These are phyloP conservation scores for Rachicladosporium sp. DNA, from an alignment of 2,329 filamentous ascomycete genomes.

Conservation along the genomic window DNA sequence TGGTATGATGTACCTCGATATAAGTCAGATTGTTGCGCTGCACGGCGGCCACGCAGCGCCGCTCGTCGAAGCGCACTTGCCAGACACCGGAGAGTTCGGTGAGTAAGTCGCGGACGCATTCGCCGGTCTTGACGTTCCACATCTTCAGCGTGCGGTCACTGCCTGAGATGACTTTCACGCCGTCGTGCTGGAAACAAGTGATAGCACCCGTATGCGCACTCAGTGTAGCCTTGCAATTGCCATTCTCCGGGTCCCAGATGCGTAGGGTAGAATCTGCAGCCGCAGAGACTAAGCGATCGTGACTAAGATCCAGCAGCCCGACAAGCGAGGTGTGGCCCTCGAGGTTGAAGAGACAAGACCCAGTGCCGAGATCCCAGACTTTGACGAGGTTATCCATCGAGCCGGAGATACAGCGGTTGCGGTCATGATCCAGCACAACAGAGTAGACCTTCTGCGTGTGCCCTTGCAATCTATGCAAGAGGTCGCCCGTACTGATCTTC, in stretches of 20 bases:
- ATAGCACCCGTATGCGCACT: conserved; percentile 94
- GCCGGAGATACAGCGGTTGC: conserved; percentile 91
- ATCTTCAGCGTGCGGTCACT: conserved; percentile 95
- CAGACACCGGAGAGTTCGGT: conserved; percentile 94
- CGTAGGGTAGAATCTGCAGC: conserved; percentile 89
- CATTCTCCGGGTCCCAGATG: conserved; percentile 93
- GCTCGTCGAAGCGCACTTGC: conserved; percentile 96
- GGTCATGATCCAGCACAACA: conserved; percentile 81
- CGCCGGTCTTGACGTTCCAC: conserved; percentile 90
- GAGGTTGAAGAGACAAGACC: conserved; percentile 72
- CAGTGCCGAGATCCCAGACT: conserved; percentile 88
- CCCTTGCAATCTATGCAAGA: conserved; percentile 69
- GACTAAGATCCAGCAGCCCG: conserved; percentile 76
- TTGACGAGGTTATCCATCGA: conserved; percentile 98
- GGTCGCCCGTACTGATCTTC: conserved; percentile 92
- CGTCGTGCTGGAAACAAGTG: conserved; percentile 97
- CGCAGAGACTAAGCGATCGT: conserved; percentile 83
- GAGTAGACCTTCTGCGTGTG: conserved; percentile 94
- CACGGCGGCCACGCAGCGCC: conserved; percentile 89
- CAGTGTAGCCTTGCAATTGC: conserved; percentile 77
- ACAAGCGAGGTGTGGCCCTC: conserved; percentile 90
- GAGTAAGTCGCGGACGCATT: conserved; percentile 83
- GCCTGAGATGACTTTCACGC: conserved; percentile 89
- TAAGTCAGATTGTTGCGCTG: conserved; percentile 88
- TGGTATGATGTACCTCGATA: conserved; percentile 57